Evolutionary conservation across 495 filamentous ascomycete species (phyloP), one percentile per base, ranked within the genome.

Genomic region (Amorphotheca resinae): DNA sequence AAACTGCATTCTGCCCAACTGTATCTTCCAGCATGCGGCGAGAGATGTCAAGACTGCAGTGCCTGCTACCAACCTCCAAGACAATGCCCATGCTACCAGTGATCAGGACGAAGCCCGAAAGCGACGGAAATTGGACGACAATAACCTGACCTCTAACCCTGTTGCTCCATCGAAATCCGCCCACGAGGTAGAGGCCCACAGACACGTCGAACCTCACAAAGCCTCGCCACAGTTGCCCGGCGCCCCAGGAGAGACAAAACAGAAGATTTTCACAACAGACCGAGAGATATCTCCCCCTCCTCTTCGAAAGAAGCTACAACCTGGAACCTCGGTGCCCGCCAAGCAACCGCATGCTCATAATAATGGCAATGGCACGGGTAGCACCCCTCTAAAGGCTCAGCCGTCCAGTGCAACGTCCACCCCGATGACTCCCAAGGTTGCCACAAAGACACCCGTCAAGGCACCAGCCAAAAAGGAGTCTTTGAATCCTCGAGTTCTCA

Each of bases 401-500:
- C 5, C 33, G 34, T 26, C 40, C 23, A 30, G 14, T 15, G 1
- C 38, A 9, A 33, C 39, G 16, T 34, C 42, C 9, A 25, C 50
- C 44, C 18, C 39, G 18, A 45, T 39, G 43, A 7, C 45, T n/a
- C 14, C 35, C 4, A 40, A 28, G 8, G 23, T 28, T 41, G 15
- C 33, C 50, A 26, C 42, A 9, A 48, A 33, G 14, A 44, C 12
- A 26, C 51, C 18, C 15, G 18, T 32, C 15, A 38, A 44, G 22
- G 30, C 30, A 3, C 32, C 33, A 32, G 32, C 31, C 28, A 33
- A 48, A 33, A 9, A 38, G 23, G 72, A 76, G 66, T 64, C 68
- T 3, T 64, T 95, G 30, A 94, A 88, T 48, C 93, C 93, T 36
- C 74, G 86, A n/a, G 74, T 82, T 48, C 60, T 98, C 4, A 62